Evolutionary conservation across 2,329 filamentous ascomycete genomes (phyloP).

Genomic region (Epichloe baconii): DNA sequence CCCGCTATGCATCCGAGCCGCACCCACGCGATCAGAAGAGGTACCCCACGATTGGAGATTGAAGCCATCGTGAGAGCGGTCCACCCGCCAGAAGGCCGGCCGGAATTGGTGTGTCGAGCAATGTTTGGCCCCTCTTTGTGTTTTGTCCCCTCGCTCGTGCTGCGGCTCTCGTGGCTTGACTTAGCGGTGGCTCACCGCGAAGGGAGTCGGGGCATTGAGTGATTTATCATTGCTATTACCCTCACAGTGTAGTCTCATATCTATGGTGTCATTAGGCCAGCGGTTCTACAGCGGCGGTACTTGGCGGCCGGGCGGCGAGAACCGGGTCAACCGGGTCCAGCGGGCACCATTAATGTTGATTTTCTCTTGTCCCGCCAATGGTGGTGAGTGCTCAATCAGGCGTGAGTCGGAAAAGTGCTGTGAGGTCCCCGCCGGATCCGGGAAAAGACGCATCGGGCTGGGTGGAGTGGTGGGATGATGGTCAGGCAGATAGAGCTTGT

Average conservation of each 20-base stretch:
- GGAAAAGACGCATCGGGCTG: conserved; percentile 16
- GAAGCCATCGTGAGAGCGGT: conserved; percentile 1
- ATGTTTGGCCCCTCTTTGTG: background rate
- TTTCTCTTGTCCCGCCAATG: background rate
- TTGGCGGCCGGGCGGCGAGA: conserved; percentile 2
- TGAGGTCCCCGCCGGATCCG: conserved; percentile 11
- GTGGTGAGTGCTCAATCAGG: too few species aligned
- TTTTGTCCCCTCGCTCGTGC: background rate
- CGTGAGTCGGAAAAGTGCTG: background rate
- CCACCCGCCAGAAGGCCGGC: background rate
- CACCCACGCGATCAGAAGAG: background rate
- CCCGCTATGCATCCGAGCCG: background rate
- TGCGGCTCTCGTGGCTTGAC: background rate
- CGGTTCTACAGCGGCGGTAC: conserved; percentile 4
- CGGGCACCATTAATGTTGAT: conserved; percentile 1
- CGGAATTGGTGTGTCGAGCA: background rate
- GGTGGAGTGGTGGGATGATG: conserved; percentile 1
- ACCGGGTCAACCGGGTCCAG: background rate
- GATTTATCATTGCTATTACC: conserved; percentile 6
- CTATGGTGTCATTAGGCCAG: background rate
- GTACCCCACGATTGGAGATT: background rate
- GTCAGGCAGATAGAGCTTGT: background rate
- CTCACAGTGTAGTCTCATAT: background rate
- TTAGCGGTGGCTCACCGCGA: conserved; percentile 1
- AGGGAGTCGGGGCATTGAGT: conserved; percentile 4